Percentiles rank a stretch among this genome's conserved stretches.
Evolutionary conservation across 768 basidiomycete genomes (phyloP).

Genomic region (Lyophyllum atratum): DNA sequence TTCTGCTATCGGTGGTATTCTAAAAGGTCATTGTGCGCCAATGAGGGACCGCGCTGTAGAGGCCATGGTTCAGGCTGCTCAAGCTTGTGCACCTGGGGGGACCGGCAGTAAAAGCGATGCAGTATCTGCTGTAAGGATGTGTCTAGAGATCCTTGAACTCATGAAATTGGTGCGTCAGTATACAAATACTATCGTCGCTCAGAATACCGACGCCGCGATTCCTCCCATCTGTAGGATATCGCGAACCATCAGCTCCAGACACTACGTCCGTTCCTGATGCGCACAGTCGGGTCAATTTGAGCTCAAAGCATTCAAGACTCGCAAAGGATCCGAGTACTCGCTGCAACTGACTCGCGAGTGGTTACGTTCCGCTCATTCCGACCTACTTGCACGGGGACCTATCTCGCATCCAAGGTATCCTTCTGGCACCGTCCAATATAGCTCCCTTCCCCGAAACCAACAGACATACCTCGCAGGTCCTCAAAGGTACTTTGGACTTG

Average conservation of each 20-base stretch:
- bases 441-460: constrained; percentile 48
- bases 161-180: constrained; percentile 82
- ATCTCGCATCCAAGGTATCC: constrained; percentile 48
- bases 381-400: constrained; percentile 41
- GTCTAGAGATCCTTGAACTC: constrained; percentile 88
- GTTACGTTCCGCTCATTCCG: constrained; percentile 55
- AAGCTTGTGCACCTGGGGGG: constrained; percentile 54
- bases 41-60: constrained; percentile 88
- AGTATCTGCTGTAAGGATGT: constrained; percentile 74
- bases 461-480: constrained; percentile 56
- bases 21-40: constrained; percentile 91
- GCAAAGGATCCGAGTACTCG: constrained; percentile 45
- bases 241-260: constrained; percentile 95
- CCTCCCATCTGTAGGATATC: constrained; percentile 67
- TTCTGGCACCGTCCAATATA: constrained; percentile 43
- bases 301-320: constrained; percentile 70
- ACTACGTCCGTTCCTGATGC: constrained; percentile 86
- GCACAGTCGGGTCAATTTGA: constrained; percentile 81
- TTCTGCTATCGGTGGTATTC: constrained; percentile 71
- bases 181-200: constrained; percentile 3
- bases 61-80: constrained; percentile 75
- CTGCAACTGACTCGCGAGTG: constrained; percentile 64
- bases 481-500: constrained; percentile 65
- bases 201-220: constrained; percentile 21
- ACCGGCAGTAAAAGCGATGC: constrained; percentile 61